A percentile compares a stretch with the other conserved stretches of the same genome.
Evolutionary conservation across 331 rosid genomes (phyloP).

Genomic region (Arachis monticola): DNA sequence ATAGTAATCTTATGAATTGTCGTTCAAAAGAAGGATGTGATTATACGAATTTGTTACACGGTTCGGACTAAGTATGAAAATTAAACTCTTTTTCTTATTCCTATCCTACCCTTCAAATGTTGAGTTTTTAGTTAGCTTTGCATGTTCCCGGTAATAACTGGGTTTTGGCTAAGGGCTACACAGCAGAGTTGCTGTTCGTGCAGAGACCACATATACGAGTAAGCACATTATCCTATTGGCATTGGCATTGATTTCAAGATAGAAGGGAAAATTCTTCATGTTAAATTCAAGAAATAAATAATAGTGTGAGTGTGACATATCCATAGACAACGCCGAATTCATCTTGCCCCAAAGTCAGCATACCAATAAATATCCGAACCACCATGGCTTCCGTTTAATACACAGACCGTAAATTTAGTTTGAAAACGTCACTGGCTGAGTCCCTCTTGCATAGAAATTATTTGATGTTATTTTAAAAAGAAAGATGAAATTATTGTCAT

Average conservation of each 20-base stretch:
- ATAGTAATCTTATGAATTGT: too few relatives aligned
- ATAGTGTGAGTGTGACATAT: conserved; percentile 41
- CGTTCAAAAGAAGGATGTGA: too few relatives aligned
- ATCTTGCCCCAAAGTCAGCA: conserved; percentile 10
- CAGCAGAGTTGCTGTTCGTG: background rate
- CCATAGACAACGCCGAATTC: conserved; percentile 27
- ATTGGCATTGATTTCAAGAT: conserved; percentile 17
- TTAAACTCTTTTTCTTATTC: too few relatives aligned
- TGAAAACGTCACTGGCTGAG: background rate
- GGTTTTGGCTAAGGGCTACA: conserved; percentile 29
- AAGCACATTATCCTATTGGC: conserved; percentile 5
- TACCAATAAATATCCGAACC: conserved; percentile 28
- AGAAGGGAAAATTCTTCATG: conserved; percentile 21
- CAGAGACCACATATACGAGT: background rate
- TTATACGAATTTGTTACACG: too few relatives aligned
- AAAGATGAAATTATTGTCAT: background rate
- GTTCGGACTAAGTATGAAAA: too few relatives aligned
- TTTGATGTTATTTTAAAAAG: too few relatives aligned
- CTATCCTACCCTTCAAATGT: too few relatives aligned
- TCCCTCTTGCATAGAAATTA: background rate
- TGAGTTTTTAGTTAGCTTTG: conserved; percentile 11
- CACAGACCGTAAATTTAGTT: conserved; percentile 9
- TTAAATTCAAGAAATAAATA: conserved; percentile 32
- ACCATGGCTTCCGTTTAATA: background rate
- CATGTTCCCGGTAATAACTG: background rate